phyloP scores from a whole-genome alignment of 768 basidiomycete species.

The Cantharellus anzutake region DNA sequence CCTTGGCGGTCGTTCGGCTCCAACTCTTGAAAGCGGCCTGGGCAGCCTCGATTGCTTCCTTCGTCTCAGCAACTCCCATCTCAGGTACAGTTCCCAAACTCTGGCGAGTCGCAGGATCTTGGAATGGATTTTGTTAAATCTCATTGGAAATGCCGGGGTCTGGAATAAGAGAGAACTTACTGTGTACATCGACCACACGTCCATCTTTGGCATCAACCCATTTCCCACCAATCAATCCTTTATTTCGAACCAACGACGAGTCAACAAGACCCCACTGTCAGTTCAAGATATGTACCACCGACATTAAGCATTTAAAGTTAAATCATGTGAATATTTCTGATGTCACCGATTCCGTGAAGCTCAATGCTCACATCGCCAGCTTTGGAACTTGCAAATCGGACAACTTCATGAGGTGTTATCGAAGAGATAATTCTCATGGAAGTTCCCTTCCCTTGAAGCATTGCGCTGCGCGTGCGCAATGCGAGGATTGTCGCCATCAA shows the following conservation, averaged over 20 bases:
- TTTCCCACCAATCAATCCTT: constrained; percentile 68
- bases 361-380: no score
- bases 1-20: constrained; percentile 78
- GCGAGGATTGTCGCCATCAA: no score
- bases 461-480: no score
- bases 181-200: constrained; percentile 51
- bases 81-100: constrained; percentile 76
- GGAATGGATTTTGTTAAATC: not conserved
- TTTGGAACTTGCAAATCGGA: no score
- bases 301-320: no score
- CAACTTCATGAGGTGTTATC: no score
- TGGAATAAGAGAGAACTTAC: constrained; percentile 26
- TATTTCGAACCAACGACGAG: constrained; percentile 46
- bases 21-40: constrained; percentile 62
- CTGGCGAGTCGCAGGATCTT: constrained; percentile 83
- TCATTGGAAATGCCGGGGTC: not conserved
- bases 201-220: constrained; percentile 69
- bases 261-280: constrained; percentile 40
- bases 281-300: no score
- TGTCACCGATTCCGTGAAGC: no score
- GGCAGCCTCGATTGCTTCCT: constrained; percentile 70
- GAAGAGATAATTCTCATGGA: no score
- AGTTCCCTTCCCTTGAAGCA: no score
- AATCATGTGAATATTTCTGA: no score
- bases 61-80: constrained; percentile 70